phyloP scores from a whole-genome alignment of 352 stramenopile species.

The Pythium pectinolyticum region DNA sequence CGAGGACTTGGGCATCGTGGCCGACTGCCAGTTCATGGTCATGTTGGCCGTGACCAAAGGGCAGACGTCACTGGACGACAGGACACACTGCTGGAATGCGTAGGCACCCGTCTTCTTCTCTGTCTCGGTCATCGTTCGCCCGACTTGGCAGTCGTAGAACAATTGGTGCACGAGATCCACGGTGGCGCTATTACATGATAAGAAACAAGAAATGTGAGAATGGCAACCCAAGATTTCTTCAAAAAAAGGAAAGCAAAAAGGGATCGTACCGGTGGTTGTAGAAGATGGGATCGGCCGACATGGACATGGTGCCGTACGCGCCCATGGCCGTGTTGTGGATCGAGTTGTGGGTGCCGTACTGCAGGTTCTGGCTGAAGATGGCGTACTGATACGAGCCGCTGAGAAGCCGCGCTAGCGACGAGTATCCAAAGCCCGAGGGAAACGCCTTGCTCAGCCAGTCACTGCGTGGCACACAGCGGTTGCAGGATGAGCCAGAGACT shows the following conservation, averaged over 20 bases:
- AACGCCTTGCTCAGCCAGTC: conserved; percentile 42
- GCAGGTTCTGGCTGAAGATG: conserved; percentile 57
- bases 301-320: conserved; percentile 41
- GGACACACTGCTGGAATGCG: conserved; percentile 45
- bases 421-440: conserved; percentile 63
- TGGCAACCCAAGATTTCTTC: background rate
- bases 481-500: conserved; percentile 33
- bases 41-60: conserved; percentile 43
- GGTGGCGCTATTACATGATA: conserved; percentile 39
- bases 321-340: conserved; percentile 59
- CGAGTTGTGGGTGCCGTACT: conserved; percentile 61
- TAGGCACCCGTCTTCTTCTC: conserved; percentile 57
- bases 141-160: conserved; percentile 68
- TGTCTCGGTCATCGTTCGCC: conserved; percentile 41
- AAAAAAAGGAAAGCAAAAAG: conserved; percentile 8
- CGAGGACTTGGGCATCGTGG: conserved; percentile 23
- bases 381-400: conserved; percentile 45
- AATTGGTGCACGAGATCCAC: conserved; percentile 65
- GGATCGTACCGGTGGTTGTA: conserved; percentile 79
- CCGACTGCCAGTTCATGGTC: conserved; percentile 48
- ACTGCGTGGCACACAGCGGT: conserved; percentile 54
- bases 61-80: conserved; percentile 24
- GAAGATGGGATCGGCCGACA: conserved; percentile 69
- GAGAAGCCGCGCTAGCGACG: conserved; percentile 43
- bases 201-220: background rate